Conservation (phyloP, 345 rosid species). For the Ricinus communis region DNA sequence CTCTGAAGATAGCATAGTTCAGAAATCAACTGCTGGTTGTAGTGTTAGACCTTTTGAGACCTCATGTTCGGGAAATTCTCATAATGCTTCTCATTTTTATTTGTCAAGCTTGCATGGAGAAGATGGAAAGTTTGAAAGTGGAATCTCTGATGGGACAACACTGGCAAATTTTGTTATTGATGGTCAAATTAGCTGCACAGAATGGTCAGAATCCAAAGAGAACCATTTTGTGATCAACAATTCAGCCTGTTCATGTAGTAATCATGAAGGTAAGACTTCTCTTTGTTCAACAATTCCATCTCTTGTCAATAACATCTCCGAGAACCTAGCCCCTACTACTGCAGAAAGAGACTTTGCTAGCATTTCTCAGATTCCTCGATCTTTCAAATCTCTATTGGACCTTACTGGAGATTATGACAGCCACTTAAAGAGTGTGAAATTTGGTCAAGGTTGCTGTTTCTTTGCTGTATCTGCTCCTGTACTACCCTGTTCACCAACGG, state of each 20-base stretch:
- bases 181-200: slow-evolving; percentile 3
- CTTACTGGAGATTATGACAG: slow-evolving; percentile 29
- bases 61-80: neutral
- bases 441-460: slow-evolving; percentile 16
- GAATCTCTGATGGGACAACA: slow-evolving; percentile 5
- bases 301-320: neutral
- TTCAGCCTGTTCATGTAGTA: slow-evolving; percentile 14
- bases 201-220: slow-evolving; percentile 15
- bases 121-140: slow-evolving; percentile 19
- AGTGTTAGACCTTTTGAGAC: neutral
- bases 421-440: slow-evolving; percentile 20
- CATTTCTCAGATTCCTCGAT: slow-evolving; percentile 13
- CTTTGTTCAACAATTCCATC: neutral
- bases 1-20: slow-evolving; percentile 11
- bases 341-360: slow-evolving; percentile 15
- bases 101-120: neutral
- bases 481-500: slow-evolving; percentile 7
- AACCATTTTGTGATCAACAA: slow-evolving; percentile 11
- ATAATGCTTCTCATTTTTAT: neutral
- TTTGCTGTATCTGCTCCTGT: slow-evolving; percentile 3
- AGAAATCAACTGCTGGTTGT: slow-evolving; percentile 9
- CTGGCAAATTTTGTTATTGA: neutral
- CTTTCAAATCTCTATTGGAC: slow-evolving; percentile 26
- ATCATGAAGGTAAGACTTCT: slow-evolving; percentile 9
- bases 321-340: slow-evolving; percentile 2